Base-by-base conservation (phyloP, 139 green algal species). In the Asterochloris erici region DNA sequence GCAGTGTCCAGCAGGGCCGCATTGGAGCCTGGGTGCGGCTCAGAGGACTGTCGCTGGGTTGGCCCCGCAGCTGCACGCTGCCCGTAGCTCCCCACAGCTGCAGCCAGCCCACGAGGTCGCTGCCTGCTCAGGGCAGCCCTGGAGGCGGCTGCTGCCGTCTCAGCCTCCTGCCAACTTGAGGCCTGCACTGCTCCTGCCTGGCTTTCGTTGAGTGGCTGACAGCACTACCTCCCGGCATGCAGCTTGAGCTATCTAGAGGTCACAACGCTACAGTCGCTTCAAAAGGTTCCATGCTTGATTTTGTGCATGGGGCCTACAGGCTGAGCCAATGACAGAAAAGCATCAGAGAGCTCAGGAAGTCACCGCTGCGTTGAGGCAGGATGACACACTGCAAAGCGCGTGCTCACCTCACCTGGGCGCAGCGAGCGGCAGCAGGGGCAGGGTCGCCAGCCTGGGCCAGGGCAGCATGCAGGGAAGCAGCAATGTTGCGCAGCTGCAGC, bases 401-500 rank as follows among this genome's bases (percentile, higher is more conserved):
- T 54, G 38, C 38, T 54, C 38, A 54, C 38, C 38, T 54, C 38
- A 54, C 38, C 38, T 54, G 38, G 38, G 38, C 38, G 38, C 38
- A 54, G 38, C 38, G 38, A 54, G 38, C 38, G 38, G 38, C 76
- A 63, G 76, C 76, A 26, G 76, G 76, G 60, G 77, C 61, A 61
- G 68, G 68, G 24, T 68, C 64, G 62, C 16, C 27, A 26, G 79
- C 79, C 23, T 73, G n/a, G 13, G n/a, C 9, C 63, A 84, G 11
- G 10, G 17, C 27, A 10, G 16, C 27, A 38, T 90, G 84, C 64
- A 90, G 38, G 47, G 38, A 19, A 60, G 63, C 63, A 14, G 71
- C 66, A 9, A 88, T 78, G 2, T 63, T 11, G 17, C 24, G 15
- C 0, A 88, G 19, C 77, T 90, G 87, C 9, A 47, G 29, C 26